Evolutionary conservation across 139 green algal species (phyloP).

Genomic region (Spirogloea muscicola): DNA sequence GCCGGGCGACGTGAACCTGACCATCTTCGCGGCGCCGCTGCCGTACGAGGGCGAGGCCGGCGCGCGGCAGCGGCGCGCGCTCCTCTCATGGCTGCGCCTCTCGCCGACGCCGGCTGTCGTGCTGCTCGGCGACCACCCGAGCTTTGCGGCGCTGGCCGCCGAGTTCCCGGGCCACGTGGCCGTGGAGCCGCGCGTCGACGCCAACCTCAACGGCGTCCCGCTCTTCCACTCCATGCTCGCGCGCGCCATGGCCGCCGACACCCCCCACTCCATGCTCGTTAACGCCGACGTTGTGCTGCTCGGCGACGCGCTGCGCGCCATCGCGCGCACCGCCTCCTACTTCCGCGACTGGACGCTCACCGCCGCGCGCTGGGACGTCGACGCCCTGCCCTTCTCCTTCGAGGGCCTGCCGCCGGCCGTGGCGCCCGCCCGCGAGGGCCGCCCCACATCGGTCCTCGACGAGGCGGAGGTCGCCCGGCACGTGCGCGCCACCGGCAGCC

Average conservation of each 20-base stretch:
- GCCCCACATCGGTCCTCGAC: no score
- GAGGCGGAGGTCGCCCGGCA: conserved; percentile 5
- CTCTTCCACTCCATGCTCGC: conserved; percentile 28
- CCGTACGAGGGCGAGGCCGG: background rate
- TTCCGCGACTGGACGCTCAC: no score
- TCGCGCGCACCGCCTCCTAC: no score
- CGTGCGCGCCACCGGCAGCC: background rate
- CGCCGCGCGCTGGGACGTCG: no score
- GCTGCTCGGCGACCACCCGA: conserved; percentile 21
- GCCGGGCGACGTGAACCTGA: no score
- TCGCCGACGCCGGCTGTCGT: conserved; percentile 1
- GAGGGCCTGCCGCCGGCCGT: no score
- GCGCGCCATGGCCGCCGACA: background rate
- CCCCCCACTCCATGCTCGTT: conserved; percentile 26
- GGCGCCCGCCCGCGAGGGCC: no score
- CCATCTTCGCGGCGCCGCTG: conserved; percentile 24
- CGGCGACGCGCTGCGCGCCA: no score
- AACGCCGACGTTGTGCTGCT: no score
- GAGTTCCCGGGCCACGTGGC: conserved; percentile 19
- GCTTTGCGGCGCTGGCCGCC: background rate
- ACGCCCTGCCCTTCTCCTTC: no score
- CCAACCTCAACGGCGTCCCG: conserved; percentile 25
- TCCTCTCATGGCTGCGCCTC: conserved; percentile 30
- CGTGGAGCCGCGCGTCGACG: conserved; percentile 22
- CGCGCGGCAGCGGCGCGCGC: conserved; percentile 15